Evolutionary conservation across 2,329 filamentous ascomycete species (phyloP).

Genomic region (Fusarium sororula): DNA sequence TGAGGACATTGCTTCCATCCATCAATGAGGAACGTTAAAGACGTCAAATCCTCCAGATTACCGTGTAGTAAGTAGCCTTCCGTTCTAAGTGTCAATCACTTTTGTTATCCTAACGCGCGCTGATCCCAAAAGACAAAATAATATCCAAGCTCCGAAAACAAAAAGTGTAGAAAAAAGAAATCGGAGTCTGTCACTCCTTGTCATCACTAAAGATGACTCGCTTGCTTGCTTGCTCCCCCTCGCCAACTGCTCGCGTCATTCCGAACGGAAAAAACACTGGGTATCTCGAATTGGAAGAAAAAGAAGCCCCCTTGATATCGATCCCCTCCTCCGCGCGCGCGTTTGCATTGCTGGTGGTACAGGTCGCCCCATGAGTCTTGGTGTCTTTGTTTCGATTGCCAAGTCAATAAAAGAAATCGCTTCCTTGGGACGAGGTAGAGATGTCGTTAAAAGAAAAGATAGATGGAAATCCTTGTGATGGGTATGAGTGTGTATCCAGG

Average conservation of each 20-base stretch:
- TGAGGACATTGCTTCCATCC: conserved; percentile 25
- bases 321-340: conserved; percentile 42
- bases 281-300: conserved; percentile 51
- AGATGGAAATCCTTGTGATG: conserved; percentile 35
- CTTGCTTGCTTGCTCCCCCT: conserved; percentile 28
- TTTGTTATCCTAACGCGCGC: conserved; percentile 41
- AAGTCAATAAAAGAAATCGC: conserved; percentile 40
- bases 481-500: conserved; percentile 25
- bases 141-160: conserved; percentile 29
- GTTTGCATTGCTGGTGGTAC: conserved; percentile 46
- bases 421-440: conserved; percentile 38
- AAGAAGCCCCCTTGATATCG: conserved; percentile 43
- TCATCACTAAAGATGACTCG: conserved; percentile 11
- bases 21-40: conserved; percentile 34
- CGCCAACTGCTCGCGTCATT: conserved; percentile 43
- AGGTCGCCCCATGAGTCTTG: conserved; percentile 44
- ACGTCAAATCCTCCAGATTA: conserved; percentile 40
- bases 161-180: conserved; percentile 11
- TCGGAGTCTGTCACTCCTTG: conserved; percentile 25
- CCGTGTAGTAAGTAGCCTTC: conserved; percentile 44
- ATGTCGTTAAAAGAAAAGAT: conserved; percentile 35
- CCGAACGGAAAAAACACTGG: conserved; percentile 45
- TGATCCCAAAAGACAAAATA: conserved; percentile 24
- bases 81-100: conserved; percentile 43
- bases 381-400: conserved; percentile 37